Evolutionary conservation across 441 rosid species (phyloP).

Genomic region (Syzygium syzygioides): DNA sequence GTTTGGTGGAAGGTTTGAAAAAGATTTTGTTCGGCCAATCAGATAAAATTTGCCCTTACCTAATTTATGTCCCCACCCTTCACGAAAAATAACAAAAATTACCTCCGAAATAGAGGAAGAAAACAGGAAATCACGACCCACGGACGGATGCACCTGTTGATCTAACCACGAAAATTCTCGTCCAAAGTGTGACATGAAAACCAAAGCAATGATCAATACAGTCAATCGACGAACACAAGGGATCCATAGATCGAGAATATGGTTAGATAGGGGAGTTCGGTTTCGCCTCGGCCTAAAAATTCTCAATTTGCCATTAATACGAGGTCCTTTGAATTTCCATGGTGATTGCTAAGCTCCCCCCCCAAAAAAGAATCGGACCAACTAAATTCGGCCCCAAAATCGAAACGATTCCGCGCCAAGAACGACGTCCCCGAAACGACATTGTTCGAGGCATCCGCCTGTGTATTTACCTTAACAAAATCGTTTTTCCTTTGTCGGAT

Average conservation of each 20-base stretch:
- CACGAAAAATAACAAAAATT: neutral
- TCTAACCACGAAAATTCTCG: neutral
- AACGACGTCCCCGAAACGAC: neutral
- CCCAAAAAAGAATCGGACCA: neutral
- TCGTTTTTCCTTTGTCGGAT: neutral
- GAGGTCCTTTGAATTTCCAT: neutral
- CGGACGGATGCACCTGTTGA: fast-evolving
- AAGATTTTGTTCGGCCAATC: neutral
- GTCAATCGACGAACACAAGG: neutral
- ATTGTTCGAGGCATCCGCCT: neutral
- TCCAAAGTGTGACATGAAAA: fast-evolving
- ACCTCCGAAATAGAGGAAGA: fast-evolving
- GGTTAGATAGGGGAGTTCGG: neutral
- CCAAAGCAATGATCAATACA: neutral
- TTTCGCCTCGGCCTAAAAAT: neutral
- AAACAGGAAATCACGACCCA: fast-evolving
- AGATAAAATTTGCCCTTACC: neutral
- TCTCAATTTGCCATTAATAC: neutral
- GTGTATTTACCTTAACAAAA: too few relatives aligned
- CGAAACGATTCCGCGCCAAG: neutral
- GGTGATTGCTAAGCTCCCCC: neutral
- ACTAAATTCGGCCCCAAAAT: neutral
- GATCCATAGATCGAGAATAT: neutral
- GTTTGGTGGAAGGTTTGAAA: neutral
- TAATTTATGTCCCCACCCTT: neutral